Conservation (phyloP, 2,329 filamentous ascomycete species). For the Ambrosiella beaveri region DNA sequence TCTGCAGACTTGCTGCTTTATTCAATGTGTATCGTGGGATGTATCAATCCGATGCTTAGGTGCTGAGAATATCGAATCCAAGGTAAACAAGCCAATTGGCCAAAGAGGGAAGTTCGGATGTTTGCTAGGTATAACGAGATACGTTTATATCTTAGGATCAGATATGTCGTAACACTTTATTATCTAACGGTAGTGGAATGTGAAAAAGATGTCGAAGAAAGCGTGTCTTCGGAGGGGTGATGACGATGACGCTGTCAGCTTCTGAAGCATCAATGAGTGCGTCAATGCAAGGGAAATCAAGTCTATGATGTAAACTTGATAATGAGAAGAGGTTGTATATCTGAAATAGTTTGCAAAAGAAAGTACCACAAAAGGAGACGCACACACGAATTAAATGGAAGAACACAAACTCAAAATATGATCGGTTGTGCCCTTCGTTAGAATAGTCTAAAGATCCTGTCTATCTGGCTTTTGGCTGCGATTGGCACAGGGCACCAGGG, state of each 20-base stretch:
- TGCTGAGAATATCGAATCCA: neutral
- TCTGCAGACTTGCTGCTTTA: conserved; percentile 9
- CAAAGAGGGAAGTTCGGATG: too few species aligned
- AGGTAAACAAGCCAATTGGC: too few species aligned
- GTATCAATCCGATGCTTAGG: neutral
- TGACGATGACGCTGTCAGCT: neutral
- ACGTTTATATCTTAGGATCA: too few species aligned
- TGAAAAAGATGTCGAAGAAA: neutral
- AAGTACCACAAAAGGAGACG: neutral
- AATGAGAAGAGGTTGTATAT: neutral
- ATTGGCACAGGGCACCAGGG: neutral
- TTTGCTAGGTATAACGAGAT: too few species aligned
- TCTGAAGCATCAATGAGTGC: too few species aligned
- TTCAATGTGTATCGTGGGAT: neutral
- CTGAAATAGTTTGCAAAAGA: neutral
- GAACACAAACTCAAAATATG: neutral
- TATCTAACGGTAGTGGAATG: too few species aligned
- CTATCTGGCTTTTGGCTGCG: conserved; percentile 10
- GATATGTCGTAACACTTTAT: too few species aligned
- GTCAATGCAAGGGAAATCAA: too few species aligned
- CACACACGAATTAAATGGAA: neutral
- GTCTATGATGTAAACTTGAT: too few species aligned
- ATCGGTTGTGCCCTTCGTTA: neutral
- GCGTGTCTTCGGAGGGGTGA: neutral
- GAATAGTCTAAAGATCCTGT: conserved; percentile 8